These are phyloP conservation scores for Lagerstroemia speciosa DNA, from an alignment of 345 rosid species.

Conservation along the genomic window DNA sequence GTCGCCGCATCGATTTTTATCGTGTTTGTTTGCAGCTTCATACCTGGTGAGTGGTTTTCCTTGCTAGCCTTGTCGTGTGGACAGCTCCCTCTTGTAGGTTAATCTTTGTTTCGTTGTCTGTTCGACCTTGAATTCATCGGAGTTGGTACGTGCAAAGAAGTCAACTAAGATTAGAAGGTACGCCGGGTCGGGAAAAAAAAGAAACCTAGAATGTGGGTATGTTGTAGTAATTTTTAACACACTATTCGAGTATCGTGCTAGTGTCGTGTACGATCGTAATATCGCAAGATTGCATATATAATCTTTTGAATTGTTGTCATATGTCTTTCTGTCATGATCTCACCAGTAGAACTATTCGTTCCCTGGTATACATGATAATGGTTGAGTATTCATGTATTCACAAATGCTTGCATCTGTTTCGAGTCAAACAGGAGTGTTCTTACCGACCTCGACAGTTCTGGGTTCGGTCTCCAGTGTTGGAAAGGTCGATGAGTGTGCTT, in stretches of 20 bases:
- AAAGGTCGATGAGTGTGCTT: constrained; percentile 1
- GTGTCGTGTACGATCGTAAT: background rate
- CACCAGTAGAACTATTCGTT: too few relatives aligned
- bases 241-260: too few relatives aligned
- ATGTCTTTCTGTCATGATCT: background rate
- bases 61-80: constrained; percentile 14
- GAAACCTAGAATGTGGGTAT: too few relatives aligned
- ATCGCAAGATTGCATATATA: background rate
- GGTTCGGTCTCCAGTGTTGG: constrained; percentile 2
- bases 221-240: too few relatives aligned
- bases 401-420: too few relatives aligned
- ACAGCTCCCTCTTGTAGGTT: constrained; percentile 7
- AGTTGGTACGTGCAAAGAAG: too few relatives aligned
- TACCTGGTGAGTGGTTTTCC: constrained; percentile 17
- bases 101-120: constrained; percentile 23
- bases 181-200: too few relatives aligned
- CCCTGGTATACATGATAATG: too few relatives aligned
- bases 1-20: too few relatives aligned
- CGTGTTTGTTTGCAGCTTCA: too few relatives aligned
- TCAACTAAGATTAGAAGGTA: too few relatives aligned
- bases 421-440: background rate
- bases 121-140: constrained; percentile 13
- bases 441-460: background rate
- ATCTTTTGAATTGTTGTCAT: background rate
- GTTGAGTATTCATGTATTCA: too few relatives aligned